These are phyloP conservation scores for Parsonsia alboflavescens DNA, from an alignment of 257 asterid genomes.

Conservation along the genomic window DNA sequence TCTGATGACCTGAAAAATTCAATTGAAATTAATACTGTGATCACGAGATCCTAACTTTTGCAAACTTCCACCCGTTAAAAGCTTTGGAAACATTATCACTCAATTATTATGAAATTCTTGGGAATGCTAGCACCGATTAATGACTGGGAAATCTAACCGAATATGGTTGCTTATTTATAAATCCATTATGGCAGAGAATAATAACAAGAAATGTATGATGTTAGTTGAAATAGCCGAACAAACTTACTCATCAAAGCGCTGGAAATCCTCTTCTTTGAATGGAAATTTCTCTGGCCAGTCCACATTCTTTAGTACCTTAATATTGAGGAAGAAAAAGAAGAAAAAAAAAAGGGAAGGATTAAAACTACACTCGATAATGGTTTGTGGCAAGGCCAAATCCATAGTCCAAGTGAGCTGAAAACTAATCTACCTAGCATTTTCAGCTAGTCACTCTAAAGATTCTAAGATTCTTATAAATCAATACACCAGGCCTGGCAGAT, in stretches of 20 bases:
- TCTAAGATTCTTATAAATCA: background rate
- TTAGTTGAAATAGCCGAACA: conserved; percentile 10
- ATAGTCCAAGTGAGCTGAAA: background rate
- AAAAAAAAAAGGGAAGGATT: background rate
- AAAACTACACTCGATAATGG: background rate
- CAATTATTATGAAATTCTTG: background rate
- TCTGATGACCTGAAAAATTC: conserved; percentile 63
- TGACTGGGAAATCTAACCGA: too few species aligned
- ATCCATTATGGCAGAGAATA: background rate
- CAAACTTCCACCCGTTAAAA: background rate
- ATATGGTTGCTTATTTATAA: background rate
- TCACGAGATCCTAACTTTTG: background rate
- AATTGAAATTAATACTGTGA: conserved; percentile 1
- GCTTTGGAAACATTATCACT: background rate
- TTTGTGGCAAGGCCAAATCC: background rate
- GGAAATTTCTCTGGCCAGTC: conserved; percentile 95
- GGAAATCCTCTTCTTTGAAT: conserved; percentile 89
- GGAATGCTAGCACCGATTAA: background rate
- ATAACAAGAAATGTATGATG: background rate
- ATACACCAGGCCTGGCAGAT: background rate
- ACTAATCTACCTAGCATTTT: background rate
- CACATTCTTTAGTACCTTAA: conserved; percentile 77
- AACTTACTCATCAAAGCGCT: conserved; percentile 83
- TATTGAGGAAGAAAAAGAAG: background rate
- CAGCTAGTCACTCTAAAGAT: background rate